Evolutionary conservation across 176 grass and related monocot genomes (phyloP).

Genomic region (Oryza brachyantha): DNA sequence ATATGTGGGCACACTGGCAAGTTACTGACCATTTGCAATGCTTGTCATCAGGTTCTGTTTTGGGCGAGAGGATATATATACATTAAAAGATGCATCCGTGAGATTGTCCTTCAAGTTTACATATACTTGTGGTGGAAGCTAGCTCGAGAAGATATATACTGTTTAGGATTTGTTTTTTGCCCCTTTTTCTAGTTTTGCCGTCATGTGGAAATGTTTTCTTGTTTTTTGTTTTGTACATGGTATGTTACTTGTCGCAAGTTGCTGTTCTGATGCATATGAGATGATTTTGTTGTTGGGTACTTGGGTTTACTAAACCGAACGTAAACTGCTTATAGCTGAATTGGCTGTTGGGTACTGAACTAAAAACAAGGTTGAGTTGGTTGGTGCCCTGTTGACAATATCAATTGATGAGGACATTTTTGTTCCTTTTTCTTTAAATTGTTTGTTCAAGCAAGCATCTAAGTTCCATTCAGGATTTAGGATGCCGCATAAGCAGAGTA

Average conservation of each 20-base stretch:
- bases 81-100: background rate
- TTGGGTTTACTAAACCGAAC: constrained; percentile 5
- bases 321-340: background rate
- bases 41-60: constrained; percentile 20
- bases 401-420: too few species aligned
- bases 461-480: background rate
- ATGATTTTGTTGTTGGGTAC: constrained; percentile 12
- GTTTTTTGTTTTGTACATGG: constrained; percentile 30
- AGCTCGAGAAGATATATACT: background rate
- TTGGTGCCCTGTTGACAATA: too few species aligned
- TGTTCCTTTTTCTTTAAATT: too few species aligned
- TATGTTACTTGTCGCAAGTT: constrained; percentile 1
- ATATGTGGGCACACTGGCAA: background rate
- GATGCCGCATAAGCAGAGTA: background rate
- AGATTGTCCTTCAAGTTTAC: constrained; percentile 3
- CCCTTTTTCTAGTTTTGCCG: background rate
- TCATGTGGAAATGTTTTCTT: constrained; percentile 24
- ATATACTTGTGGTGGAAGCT: constrained; percentile 3
- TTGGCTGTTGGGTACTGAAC: too few species aligned
- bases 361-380: background rate
- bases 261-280: constrained; percentile 21
- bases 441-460: too few species aligned
- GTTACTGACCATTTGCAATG: background rate
- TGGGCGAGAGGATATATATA: background rate
- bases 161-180: background rate